A percentile compares a stretch with the other conserved stretches of the same genome.
phyloP scores from a whole-genome alignment of 83 land plant species.

The Picea abies region DNA sequence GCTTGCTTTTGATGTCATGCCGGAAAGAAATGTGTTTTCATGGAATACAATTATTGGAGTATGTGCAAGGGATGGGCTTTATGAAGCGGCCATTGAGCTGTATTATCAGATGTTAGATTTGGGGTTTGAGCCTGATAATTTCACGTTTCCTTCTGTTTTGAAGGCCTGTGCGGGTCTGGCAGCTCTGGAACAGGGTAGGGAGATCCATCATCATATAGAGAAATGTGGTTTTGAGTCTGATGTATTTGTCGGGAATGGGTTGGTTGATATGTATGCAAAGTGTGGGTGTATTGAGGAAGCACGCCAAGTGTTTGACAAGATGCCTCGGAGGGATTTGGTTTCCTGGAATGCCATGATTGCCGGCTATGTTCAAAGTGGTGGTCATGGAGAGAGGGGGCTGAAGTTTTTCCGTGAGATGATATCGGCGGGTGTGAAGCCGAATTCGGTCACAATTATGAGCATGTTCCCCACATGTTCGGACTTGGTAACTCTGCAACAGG shows the following conservation, averaged over 20 bases:
- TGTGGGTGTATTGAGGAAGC: slow-evolving; percentile 32
- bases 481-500: too few species aligned
- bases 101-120: slow-evolving; percentile 42
- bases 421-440: slow-evolving; percentile 26
- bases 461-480: background rate
- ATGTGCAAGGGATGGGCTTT: slow-evolving; percentile 35
- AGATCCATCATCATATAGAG: too few species aligned
- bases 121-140: slow-evolving; percentile 20
- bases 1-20: slow-evolving; percentile 40
- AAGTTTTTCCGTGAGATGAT: slow-evolving; percentile 54
- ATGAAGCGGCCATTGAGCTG: slow-evolving; percentile 32
- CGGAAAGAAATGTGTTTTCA: slow-evolving; percentile 52
- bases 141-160: too few species aligned
- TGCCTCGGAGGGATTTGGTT: slow-evolving; percentile 19
- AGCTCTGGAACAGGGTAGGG: too few species aligned
- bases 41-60: slow-evolving; percentile 66
- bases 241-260: background rate
- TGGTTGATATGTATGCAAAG: slow-evolving; percentile 33
- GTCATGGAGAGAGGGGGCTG: slow-evolving; percentile 36
- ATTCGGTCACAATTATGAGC: slow-evolving; percentile 53
- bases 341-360: slow-evolving; percentile 49
- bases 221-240: too few species aligned
- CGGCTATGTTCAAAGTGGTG: slow-evolving; percentile 22
- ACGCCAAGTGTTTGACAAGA: slow-evolving; percentile 22
- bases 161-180: too few species aligned